Base-by-base conservation (phyloP, 2,329 filamentous ascomycete species). In the Eutypa lata region DNA sequence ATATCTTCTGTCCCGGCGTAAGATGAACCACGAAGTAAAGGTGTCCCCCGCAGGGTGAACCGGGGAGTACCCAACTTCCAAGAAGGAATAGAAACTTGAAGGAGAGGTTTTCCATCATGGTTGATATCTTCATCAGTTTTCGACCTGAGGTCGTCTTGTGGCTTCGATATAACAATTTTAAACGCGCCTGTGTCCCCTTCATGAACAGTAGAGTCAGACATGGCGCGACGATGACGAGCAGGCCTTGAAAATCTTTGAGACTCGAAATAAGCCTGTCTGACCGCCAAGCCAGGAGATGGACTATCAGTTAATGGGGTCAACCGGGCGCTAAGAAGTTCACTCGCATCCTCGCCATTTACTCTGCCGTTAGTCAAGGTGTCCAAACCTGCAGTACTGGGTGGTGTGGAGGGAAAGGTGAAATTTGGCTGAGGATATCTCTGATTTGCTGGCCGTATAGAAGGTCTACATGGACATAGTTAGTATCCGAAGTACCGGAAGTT, bases 51-150 rank as follows among this genome's bases (percentile, higher is more conserved):
- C 50, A 82, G 74, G 57, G 88, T 93, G 70, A 96, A 96, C 53
- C 85, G 83, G 18, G 91, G 90, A 1, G 87, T 89, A 13, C 91
- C 92, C 53, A 97, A 76, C 59, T 87, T 86, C 78, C 92, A 95
- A 52, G 89, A 87, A 35, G 92, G 91, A 48, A 96, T 96, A 21
- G 85, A 79, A 43, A 93, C 81, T 60, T 91, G 83, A 48, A 95
- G 76, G 35, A 84, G 73, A 13, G 83, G 84, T 38, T 76, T 70
- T 40, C 68, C 65, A 18, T 70, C 61, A 13, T 67, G 58, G 59
- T 77, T 72, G 43, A 79, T 54, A 61, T 83, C 82, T 64, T 87
- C 84, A 56, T 83, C 78, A 5, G 84, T 87, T 65, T 80, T 87
- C 24, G 86, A 81, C 49, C 83, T 79, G 40, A 69, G 65, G 28